Conservation (phyloP, 179 eudicot species). For the Vitellaria paradoxa region DNA sequence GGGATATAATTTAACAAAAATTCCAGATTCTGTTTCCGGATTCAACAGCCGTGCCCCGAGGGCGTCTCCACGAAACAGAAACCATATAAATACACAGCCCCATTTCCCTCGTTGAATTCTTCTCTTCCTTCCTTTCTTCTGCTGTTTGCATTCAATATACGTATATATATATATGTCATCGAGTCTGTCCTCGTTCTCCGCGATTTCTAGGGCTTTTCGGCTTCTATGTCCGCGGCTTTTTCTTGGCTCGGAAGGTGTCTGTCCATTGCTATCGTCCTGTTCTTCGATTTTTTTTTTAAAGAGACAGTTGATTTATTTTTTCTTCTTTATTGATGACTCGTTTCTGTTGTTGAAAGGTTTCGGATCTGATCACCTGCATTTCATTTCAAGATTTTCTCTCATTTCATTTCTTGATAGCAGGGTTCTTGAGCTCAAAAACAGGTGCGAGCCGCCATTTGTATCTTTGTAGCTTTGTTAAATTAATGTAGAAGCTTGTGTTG, state of each 20-base stretch:
- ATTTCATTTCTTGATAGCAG: not conserved
- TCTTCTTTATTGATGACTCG: not conserved
- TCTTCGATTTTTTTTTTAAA: conserved; percentile 13
- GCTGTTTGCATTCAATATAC: not conserved
- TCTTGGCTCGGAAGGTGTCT: conserved; percentile 5
- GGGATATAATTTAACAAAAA: not conserved
- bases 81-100: not conserved
- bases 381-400: not conserved
- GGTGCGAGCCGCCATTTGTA: not conserved
- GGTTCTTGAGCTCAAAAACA: not conserved
- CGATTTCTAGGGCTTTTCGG: not conserved
- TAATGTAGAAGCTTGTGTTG: not conserved
- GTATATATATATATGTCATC: not conserved
- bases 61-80: no score
- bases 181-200: conserved; percentile 12
- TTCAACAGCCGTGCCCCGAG: not conserved
- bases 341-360: conserved; percentile 5
- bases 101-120: not conserved
- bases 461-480: not conserved
- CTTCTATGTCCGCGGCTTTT: not conserved
- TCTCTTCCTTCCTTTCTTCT: not conserved
- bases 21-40: not conserved
- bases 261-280: conserved; percentile 1
- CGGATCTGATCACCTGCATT: conserved; percentile 12
- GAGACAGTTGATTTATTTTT: not conserved